A percentile compares a stretch with the other conserved stretches of the same genome.
phyloP scores from a whole-genome alignment of 345 rosid genomes.

The Trapa incisa region DNA sequence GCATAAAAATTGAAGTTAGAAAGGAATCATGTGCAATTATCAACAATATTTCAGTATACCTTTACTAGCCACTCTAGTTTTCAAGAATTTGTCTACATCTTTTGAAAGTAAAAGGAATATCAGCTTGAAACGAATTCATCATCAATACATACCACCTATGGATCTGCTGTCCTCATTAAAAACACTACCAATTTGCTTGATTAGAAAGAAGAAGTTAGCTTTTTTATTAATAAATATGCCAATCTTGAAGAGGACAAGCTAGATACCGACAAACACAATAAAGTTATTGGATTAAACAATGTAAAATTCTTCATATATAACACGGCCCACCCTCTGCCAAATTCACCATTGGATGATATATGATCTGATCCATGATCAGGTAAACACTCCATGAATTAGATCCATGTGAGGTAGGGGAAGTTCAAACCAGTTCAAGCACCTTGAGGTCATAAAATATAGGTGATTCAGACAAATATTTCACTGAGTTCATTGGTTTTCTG shows the following conservation, averaged over 20 bases:
- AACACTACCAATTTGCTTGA: neutral
- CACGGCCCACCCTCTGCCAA: neutral
- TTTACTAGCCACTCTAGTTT: neutral
- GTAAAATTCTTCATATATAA: neutral
- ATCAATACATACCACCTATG: neutral
- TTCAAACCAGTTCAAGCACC: neutral
- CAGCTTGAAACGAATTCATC: neutral
- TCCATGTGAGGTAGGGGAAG: neutral
- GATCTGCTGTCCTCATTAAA: neutral
- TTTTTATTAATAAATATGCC: neutral
- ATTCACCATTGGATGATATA: neutral
- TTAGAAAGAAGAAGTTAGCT: neutral
- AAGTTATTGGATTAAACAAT: neutral
- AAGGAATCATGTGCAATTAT: slow-evolving; percentile 3
- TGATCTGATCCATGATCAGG: neutral
- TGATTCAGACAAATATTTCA: neutral
- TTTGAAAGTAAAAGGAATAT: neutral
- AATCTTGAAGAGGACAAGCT: neutral
- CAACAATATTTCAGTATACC: neutral
- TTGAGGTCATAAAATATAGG: too few relatives aligned
- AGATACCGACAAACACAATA: neutral
- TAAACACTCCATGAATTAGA: neutral
- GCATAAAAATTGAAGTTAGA: slow-evolving; percentile 22
- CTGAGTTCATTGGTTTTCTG: neutral
- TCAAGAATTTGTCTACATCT: neutral